Evolutionary conservation across 805 yeast species (phyloP).

Genomic region (Wickerhamomyces xylosicus): DNA sequence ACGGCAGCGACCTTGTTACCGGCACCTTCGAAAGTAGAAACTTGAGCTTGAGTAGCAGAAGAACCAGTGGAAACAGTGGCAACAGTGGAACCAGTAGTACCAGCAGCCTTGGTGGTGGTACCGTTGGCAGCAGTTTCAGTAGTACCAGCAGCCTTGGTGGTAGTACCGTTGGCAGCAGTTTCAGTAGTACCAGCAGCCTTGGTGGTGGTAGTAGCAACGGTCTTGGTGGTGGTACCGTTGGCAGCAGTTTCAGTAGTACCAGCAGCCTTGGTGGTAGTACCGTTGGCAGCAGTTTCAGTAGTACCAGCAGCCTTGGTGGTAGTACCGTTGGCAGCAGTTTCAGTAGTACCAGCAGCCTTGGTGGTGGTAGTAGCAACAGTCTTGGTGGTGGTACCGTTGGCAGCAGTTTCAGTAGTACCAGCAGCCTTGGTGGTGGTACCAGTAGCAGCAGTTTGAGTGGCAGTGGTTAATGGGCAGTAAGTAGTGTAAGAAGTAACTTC

Average conservation of each 20-base stretch:
- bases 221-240: slow-evolving; percentile 1
- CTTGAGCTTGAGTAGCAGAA: slow-evolving; percentile 1
- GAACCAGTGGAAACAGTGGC: neutral
- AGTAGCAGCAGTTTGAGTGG: slow-evolving; percentile 1
- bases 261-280: slow-evolving; percentile 1
- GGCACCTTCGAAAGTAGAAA: slow-evolving; percentile 2
- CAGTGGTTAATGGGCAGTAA: neutral
- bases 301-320: neutral
- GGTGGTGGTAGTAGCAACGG: slow-evolving; percentile 1
- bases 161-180: neutral
- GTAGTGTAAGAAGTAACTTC: slow-evolving; percentile 2
- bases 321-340: neutral
- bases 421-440: neutral
- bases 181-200: neutral
- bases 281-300: slow-evolving; percentile 2
- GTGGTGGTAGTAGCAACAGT: slow-evolving; percentile 1
- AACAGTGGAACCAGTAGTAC: neutral
- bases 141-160: neutral
- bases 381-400: neutral
- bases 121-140: neutral
- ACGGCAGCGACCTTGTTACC: slow-evolving; percentile 1
- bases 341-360: slow-evolving; percentile 1
- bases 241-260: neutral
- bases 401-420: slow-evolving; percentile 2
- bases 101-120: slow-evolving; percentile 2